Evolutionary conservation across 495 filamentous ascomycete genomes (phyloP).

Genomic region (Penicillium alfredii): DNA sequence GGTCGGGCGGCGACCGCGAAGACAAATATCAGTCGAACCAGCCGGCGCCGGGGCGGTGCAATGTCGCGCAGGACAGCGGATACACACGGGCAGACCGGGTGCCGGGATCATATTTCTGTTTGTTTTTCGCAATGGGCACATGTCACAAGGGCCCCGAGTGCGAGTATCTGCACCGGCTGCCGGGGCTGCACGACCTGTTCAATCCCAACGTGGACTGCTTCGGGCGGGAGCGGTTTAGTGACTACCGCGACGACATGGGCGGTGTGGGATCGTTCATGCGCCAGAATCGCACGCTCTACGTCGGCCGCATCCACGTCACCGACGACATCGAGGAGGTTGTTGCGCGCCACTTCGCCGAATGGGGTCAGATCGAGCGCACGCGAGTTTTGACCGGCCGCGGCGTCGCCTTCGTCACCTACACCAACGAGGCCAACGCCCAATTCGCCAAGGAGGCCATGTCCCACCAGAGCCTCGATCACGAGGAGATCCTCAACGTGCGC

Average conservation of each 20-base stretch:
- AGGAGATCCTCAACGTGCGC: slow-evolving; percentile 88
- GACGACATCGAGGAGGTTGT: slow-evolving; percentile 98
- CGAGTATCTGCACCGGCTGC: slow-evolving; percentile 88
- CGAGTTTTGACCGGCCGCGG: slow-evolving; percentile 87
- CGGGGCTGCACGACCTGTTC: slow-evolving; percentile 74
- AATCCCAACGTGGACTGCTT: slow-evolving; percentile 92
- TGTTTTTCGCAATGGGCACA: slow-evolving; percentile 80
- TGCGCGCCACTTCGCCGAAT: slow-evolving; percentile 86
- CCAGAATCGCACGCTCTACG: slow-evolving; percentile 87
- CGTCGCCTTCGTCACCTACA: slow-evolving; percentile 77
- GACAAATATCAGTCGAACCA: slow-evolving; percentile 78
- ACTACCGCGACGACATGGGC: slow-evolving; percentile 95
- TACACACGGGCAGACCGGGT: slow-evolving; percentile 85
- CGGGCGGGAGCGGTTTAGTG: slow-evolving; percentile 77
- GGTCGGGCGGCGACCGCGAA: slow-evolving; percentile 89
- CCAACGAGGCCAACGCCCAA: slow-evolving; percentile 76
- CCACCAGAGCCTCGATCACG: slow-evolving; percentile 77
- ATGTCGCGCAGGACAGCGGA: slow-evolving; percentile 72
- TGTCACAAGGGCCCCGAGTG: slow-evolving; percentile 87
- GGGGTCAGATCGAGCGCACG: slow-evolving; percentile 83
- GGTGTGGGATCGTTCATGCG: slow-evolving; percentile 82
- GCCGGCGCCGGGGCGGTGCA: slow-evolving; percentile 71
- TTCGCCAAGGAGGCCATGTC: slow-evolving; percentile 93
- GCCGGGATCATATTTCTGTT: slow-evolving; percentile 79
- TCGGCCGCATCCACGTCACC: slow-evolving; percentile 90